Evolutionary conservation across 805 yeast species (phyloP).

Genomic region (Lipomyces sp.): DNA sequence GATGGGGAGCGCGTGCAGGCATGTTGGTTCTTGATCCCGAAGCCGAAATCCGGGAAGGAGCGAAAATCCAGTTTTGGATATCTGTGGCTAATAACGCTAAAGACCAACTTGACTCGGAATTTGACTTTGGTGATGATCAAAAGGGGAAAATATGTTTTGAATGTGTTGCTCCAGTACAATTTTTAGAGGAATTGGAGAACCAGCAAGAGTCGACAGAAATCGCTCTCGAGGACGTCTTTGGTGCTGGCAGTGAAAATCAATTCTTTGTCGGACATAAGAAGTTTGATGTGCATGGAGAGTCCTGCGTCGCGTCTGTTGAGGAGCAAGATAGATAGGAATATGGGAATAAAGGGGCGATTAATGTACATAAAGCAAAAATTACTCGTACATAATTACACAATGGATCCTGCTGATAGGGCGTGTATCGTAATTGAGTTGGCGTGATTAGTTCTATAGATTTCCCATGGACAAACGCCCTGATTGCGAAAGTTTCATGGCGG

Average conservation of each 20-base stretch:
- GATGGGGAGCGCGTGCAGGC: constrained; percentile 73
- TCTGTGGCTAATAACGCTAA: constrained; percentile 9
- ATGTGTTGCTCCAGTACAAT: constrained; percentile 34
- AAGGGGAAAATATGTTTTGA: constrained; percentile 25
- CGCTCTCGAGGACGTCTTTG: constrained; percentile 30
- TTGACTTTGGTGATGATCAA: constrained; percentile 14
- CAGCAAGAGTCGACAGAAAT: constrained; percentile 15
- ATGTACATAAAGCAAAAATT: neutral
- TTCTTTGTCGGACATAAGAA: constrained; percentile 24
- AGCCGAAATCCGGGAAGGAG: constrained; percentile 54
- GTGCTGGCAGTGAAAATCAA: constrained; percentile 34
- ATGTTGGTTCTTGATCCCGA: constrained; percentile 69
- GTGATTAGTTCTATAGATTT: no score
- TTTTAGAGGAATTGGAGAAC: constrained; percentile 17
- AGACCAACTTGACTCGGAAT: constrained; percentile 8
- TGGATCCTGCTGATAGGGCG: no score
- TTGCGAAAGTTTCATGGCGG: no score
- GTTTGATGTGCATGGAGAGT: constrained; percentile 36
- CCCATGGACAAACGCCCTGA: no score
- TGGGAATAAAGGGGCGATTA: neutral
- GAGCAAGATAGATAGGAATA: neutral
- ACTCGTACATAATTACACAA: no score
- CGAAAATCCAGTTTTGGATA: constrained; percentile 50
- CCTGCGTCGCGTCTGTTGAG: constrained; percentile 28
- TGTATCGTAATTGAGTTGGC: no score